Evolutionary conservation across 805 yeast species (phyloP).

Genomic region (Nakazawaea ernobii): DNA sequence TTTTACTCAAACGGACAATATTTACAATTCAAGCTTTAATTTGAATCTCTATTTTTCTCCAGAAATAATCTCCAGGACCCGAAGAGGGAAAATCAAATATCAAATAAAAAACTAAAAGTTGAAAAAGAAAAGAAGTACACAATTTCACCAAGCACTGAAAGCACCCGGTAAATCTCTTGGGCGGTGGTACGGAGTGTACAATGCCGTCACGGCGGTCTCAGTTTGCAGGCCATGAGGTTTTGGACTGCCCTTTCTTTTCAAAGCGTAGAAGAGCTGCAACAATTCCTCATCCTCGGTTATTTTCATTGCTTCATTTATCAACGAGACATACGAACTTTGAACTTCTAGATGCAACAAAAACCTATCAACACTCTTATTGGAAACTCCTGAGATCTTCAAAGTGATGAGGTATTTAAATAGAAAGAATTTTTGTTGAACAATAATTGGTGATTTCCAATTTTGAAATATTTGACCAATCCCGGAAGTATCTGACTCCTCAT

Average conservation of each 20-base stretch:
- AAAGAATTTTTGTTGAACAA: constrained; percentile 16
- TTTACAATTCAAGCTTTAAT: no score
- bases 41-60: not conserved
- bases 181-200: no score
- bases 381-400: constrained; percentile 7
- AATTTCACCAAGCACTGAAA: not conserved
- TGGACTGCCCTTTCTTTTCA: not conserved
- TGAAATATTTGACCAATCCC: constrained; percentile 19
- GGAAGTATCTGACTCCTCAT: constrained; percentile 15
- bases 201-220: not conserved
- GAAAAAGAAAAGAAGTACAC: not conserved
- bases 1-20: no score
- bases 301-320: constrained; percentile 1
- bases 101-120: not conserved
- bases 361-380: constrained; percentile 10
- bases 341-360: constrained; percentile 2
- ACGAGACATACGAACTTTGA: not conserved
- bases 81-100: not conserved
- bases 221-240: not conserved
- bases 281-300: constrained; percentile 1
- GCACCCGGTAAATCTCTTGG: not conserved
- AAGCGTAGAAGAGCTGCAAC: not conserved
- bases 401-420: constrained; percentile 16
- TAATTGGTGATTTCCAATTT: constrained; percentile 26
- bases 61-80: not conserved